phyloP scores from a whole-genome alignment of 176 grass and related monocot species.

The Oryza rufipogon region DNA sequence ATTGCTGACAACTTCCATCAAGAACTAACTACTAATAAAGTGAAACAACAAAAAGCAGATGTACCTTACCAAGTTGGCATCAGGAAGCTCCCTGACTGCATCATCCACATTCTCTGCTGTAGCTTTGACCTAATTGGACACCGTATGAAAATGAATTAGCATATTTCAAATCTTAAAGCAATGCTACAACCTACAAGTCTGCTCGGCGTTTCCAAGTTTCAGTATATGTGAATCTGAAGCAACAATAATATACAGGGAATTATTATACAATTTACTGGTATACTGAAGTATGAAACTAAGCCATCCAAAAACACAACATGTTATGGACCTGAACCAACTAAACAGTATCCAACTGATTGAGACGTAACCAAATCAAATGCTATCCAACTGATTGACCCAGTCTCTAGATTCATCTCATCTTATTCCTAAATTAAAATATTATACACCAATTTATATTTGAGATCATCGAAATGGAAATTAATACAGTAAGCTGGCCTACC shows the following conservation, averaged over 20 bases:
- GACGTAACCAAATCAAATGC: not conserved
- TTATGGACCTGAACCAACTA: not conserved
- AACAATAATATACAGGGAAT: not conserved
- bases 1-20: not conserved
- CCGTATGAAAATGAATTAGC: constrained; percentile 26
- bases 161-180: constrained; percentile 22
- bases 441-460: not conserved
- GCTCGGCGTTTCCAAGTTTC: not conserved
- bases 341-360: not conserved
- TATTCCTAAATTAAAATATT: not conserved
- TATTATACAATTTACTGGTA: not conserved
- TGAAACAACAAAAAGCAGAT: constrained; percentile 55
- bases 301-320: not conserved
- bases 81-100: constrained; percentile 97
- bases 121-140: constrained; percentile 82
- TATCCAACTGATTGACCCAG: not conserved
- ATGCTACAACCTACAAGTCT: not conserved
- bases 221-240: not conserved
- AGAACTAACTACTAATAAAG: not conserved
- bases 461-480: constrained; percentile 22
- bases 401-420: constrained; percentile 2
- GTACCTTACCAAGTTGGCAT: constrained; percentile 99
- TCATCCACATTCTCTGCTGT: constrained; percentile 98
- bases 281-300: not conserved
- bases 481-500: constrained; percentile 50